Percentiles rank a stretch among this genome's conserved stretches.
Conservation (phyloP, 176 grass and related monocot species). For the Rhynchospora tenuis region DNA sequence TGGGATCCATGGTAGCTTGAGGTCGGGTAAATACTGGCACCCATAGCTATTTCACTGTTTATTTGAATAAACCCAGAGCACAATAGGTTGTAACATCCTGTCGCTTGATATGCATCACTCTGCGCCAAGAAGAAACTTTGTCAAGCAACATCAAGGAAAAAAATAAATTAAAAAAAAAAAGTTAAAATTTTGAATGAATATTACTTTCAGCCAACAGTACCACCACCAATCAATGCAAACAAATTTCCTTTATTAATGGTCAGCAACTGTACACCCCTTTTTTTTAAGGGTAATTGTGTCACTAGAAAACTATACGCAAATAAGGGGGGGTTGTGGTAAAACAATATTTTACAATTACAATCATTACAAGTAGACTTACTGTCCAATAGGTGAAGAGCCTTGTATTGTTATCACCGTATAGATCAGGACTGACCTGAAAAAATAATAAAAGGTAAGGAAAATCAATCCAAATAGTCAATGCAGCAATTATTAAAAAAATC, state of each 20-base stretch:
- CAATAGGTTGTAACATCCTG: conserved; percentile 92
- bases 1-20: conserved; percentile 69
- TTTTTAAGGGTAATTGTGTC: neutral
- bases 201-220: neutral
- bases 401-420: conserved; percentile 90
- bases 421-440: conserved; percentile 77
- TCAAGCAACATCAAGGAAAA: no score
- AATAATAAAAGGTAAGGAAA: conserved; percentile 16
- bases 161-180: neutral
- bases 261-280: neutral
- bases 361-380: conserved; percentile 32
- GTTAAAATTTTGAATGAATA: neutral
- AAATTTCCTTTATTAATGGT: neutral
- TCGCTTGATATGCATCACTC: conserved; percentile 86
- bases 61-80: conserved; percentile 88
- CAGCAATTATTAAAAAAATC: neutral
- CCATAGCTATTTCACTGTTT: conserved; percentile 87
- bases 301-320: neutral
- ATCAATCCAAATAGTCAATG: conserved; percentile 30
- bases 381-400: conserved; percentile 97
- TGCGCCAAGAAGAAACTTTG: conserved; percentile 19
- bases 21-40: conserved; percentile 72
- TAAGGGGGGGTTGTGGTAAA: no score
- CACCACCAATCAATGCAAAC: neutral
- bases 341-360: neutral